Conservation (phyloP, 345 rosid species). For the Hibiscus tridactylites region DNA sequence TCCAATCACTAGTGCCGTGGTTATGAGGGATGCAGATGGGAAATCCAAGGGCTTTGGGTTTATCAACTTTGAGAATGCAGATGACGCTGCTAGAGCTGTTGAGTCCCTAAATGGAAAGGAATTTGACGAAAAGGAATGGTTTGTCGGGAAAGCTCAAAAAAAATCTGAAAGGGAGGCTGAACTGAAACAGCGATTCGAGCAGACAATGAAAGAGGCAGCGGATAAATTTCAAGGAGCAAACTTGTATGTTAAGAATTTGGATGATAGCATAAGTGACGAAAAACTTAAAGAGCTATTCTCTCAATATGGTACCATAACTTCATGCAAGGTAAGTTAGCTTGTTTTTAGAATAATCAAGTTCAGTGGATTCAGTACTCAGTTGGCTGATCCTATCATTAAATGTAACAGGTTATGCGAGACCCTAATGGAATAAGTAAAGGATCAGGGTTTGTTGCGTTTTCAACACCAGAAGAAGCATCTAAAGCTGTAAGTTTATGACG, state of each 20-base stretch:
- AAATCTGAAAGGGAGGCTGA: not conserved
- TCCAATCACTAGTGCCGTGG: not conserved
- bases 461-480: not conserved
- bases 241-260: not conserved
- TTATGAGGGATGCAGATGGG: not conserved
- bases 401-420: not conserved
- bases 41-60: not conserved
- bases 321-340: not conserved
- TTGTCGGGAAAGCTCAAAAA: not conserved
- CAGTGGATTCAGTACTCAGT: not conserved
- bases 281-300: not conserved
- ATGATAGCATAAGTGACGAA: not conserved
- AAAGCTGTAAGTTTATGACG: not conserved
- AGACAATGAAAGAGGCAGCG: not conserved
- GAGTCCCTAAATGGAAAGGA: not conserved
- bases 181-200: not conserved
- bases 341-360: not conserved
- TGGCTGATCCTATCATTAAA: not conserved
- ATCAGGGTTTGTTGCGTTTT: not conserved
- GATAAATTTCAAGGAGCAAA: not conserved
- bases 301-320: not conserved
- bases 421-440: not conserved
- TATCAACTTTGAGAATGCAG: not conserved
- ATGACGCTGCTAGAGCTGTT: not conserved
- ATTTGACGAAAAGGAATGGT: not conserved